These are phyloP conservation scores for Nephelium lappaceum DNA, from an alignment of 345 rosid genomes.

Conservation along the genomic window DNA sequence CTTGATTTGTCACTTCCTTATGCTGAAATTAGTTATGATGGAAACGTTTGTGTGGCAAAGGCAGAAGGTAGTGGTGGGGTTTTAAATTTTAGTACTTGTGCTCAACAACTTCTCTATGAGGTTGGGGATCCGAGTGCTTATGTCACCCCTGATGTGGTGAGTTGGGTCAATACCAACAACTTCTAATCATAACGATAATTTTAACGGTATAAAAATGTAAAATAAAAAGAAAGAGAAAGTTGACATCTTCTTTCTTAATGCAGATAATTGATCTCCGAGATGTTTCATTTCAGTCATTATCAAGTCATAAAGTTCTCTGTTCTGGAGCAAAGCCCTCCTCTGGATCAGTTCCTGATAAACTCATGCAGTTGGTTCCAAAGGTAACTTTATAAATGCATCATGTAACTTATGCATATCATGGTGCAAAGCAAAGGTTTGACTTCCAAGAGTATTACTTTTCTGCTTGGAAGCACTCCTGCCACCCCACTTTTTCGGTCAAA, in stretches of 20 bases:
- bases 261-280: conserved; percentile 73
- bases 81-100: conserved; percentile 70
- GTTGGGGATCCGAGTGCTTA: conserved; percentile 86
- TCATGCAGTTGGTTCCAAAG: conserved; percentile 77
- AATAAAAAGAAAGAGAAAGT: background rate
- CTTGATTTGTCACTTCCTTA: conserved; percentile 84
- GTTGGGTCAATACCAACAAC: conserved; percentile 28
- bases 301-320: conserved; percentile 68
- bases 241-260: conserved; percentile 25
- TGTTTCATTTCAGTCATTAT: conserved; percentile 69
- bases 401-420: background rate
- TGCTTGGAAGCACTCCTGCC: background rate
- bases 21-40: conserved; percentile 71
- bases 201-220: background rate
- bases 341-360: conserved; percentile 58
- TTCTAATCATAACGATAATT: background rate
- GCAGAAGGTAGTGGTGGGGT: conserved; percentile 81
- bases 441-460: background rate
- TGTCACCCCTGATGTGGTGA: conserved; percentile 92
- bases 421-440: background rate
- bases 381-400: conserved; percentile 34
- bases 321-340: conserved; percentile 69
- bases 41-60: conserved; percentile 62
- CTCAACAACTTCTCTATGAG: conserved; percentile 91
- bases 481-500: background rate